These are phyloP conservation scores for Ballota nigra DNA, from an alignment of 257 asterid species.

Conservation along the genomic window DNA sequence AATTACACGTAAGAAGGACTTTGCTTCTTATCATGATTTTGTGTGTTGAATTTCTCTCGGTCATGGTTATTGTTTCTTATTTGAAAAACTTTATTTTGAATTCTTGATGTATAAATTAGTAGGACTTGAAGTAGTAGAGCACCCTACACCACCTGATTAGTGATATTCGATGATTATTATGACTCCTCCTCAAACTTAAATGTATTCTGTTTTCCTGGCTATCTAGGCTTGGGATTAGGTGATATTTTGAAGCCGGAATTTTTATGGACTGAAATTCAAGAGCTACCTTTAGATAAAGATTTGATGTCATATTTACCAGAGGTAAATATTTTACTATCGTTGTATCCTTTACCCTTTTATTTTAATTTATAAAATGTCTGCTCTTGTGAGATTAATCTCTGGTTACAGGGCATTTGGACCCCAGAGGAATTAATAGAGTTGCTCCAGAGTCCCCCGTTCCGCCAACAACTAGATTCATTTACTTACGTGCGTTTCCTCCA, in stretches of 20 bases:
- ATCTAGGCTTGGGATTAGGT: slow-evolving; percentile 80
- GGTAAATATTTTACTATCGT: slow-evolving; percentile 38
- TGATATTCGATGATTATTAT: slow-evolving; percentile 2
- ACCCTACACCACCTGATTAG: not conserved
- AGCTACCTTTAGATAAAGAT: slow-evolving; percentile 63
- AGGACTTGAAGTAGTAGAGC: slow-evolving; percentile 8
- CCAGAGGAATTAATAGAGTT: slow-evolving; percentile 74
- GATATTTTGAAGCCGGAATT: slow-evolving; percentile 92
- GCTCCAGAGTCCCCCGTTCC: slow-evolving; percentile 91
- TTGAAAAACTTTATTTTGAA: not conserved
- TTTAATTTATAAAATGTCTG: slow-evolving; percentile 13
- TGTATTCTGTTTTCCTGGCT: slow-evolving; percentile 24
- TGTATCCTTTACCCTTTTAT: not conserved
- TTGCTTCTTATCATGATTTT: slow-evolving; percentile 3
- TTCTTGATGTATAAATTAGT: not conserved
- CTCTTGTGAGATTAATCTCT: slow-evolving; percentile 17
- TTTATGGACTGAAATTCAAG: slow-evolving; percentile 61
- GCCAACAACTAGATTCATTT: slow-evolving; percentile 94
- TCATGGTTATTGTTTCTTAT: not conserved
- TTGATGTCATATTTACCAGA: slow-evolving; percentile 76
- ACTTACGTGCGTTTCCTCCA: slow-evolving; percentile 61
- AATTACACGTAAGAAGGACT: not conserved
- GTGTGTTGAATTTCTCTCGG: not conserved
- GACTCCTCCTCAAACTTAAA: slow-evolving; percentile 17
- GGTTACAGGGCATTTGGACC: slow-evolving; percentile 76